Base-by-base conservation (phyloP, 768 basidiomycete genomes). In the Pseudohyphozyma bogoriensis region DNA sequence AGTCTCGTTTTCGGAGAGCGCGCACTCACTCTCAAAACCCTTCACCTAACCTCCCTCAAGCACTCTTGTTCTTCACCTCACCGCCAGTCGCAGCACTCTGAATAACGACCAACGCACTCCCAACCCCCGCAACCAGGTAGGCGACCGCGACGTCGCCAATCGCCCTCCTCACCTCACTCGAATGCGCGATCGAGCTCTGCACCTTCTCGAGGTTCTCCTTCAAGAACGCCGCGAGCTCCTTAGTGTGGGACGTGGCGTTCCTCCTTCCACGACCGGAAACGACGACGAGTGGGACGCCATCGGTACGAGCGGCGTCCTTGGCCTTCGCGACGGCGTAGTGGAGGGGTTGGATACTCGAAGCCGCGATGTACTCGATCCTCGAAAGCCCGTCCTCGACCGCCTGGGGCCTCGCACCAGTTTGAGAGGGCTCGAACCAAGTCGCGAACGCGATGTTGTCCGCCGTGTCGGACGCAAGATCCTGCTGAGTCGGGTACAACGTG, bases 91-190 rank as follows among this genome's bases (percentile, higher is more conserved):
- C 47, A 33, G 51, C 53, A 18, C 37, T 42, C 52, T 66, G 65
- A 2, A 62, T 40, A 18, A 66, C 58, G 33, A 62, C 28, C 10
- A 66, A 42, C 44, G 40, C 26, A 26, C 33, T 42, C 20, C 40
- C 55, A 2, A 51, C 61, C 1, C 58, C 58, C 12, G n/a, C 45
- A 11, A 58, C 49, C n/a, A 62, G 35, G 24, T 37, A 53, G 40
- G 59, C 65, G 8, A 45, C 51, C 10, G 37, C 65, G 5, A 45
- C 16, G 22, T 66, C 61, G 10, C 65, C 65, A 2, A 62, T 20
- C 39, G 58, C 51, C 22, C 65, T 51, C 28, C 65, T 40, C 9
- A 66, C 65, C 52, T 66, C 65, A 26, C 51, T 57, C 35, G 55
- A 45, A 11, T 33, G 51, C 7, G 56, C 31, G 36, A 62, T 56